Evolutionary conservation across 2,329 filamentous ascomycete species (phyloP), one percentile per base, ranked within the genome.

Genomic region (Neofusicoccum ribis): DNA sequence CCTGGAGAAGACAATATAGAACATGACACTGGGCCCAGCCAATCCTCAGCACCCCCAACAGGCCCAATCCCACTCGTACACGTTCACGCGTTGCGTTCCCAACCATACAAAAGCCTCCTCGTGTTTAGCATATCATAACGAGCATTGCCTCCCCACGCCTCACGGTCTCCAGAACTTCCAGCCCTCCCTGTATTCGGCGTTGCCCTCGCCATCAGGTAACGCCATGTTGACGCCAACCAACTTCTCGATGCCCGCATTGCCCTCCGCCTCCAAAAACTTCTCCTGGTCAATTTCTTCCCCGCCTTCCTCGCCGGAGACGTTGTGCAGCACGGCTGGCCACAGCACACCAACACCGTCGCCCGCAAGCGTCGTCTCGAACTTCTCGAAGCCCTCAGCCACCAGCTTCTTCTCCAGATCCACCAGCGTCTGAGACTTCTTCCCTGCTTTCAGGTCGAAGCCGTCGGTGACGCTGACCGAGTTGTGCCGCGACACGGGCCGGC

Each of bases 251-350:
- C 91, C 95, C 63, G 93, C 90, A 43, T 89, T 90, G 0, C 91
- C 93, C 62, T 92, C 86, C 0, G 92, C 95, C 64, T 89, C 91
- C 63, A 98, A 83, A 75, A 99, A 91, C 72, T 89, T 90, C 66
- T 97, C 92, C 72, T 94, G 85, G 71, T 97, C 91, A 72, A 99
- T 98, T 79, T 97, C 93, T 81, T 95, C 92, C 27, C 92, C 92
- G 39, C 92, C 92, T 68, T 92, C 87, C 72, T 92, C 89, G 43
- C 90, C 88, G n/a, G 86, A 87, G 5, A 90, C 91, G 67, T 96
- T 96, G 75, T 92, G 91, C 31, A 97, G 82, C 0, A 97, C 90
- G 0, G 95, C 95, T 0, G 95, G 95, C 88, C 91, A 97, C 4
- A 99, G 84, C 1, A 99, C 92, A 43, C 95, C 95, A 0, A 99